Evolutionary conservation across 2,329 filamentous ascomycete genomes (phyloP).

Genomic region (Fusarium sp.): DNA sequence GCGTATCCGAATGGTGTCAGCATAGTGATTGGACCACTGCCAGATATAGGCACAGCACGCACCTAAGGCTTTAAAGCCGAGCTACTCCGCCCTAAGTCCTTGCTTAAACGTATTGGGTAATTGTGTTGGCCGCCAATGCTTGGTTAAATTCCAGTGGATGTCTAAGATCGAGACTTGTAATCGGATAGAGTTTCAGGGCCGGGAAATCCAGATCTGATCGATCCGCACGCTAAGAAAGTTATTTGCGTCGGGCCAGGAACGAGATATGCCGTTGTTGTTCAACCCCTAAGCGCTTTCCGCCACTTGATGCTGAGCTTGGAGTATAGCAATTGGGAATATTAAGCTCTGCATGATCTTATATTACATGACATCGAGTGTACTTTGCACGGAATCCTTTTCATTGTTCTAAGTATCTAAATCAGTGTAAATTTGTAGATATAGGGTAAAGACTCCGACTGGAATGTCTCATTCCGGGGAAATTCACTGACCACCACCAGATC

Average conservation of each 20-base stretch:
- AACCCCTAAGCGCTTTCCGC: constrained; percentile 3
- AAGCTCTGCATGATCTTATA: neutral
- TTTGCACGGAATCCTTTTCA: neutral
- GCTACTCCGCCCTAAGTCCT: neutral
- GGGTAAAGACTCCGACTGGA: neutral
- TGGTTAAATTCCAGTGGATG: constrained; percentile 22
- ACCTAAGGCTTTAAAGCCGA: neutral
- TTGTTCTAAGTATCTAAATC: fast-evolving
- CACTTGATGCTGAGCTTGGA: neutral
- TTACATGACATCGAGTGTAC: neutral
- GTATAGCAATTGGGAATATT: neutral
- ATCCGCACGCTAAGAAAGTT: neutral
- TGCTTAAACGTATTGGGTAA: constrained; percentile 4
- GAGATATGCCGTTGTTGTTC: neutral
- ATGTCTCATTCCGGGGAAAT: neutral
- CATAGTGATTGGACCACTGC: neutral
- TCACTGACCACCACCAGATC: neutral
- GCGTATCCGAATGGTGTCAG: neutral
- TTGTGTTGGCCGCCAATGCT: constrained; percentile 1
- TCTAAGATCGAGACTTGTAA: neutral
- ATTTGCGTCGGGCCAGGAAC: constrained; percentile 12
- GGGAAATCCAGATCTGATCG: constrained; percentile 5
- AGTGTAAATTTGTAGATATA: neutral
- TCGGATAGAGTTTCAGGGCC: constrained; percentile 20
- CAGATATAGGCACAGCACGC: neutral